phyloP scores from a whole-genome alignment of 2,329 filamentous ascomycete genomes.

The Fusarium heterosporum region DNA sequence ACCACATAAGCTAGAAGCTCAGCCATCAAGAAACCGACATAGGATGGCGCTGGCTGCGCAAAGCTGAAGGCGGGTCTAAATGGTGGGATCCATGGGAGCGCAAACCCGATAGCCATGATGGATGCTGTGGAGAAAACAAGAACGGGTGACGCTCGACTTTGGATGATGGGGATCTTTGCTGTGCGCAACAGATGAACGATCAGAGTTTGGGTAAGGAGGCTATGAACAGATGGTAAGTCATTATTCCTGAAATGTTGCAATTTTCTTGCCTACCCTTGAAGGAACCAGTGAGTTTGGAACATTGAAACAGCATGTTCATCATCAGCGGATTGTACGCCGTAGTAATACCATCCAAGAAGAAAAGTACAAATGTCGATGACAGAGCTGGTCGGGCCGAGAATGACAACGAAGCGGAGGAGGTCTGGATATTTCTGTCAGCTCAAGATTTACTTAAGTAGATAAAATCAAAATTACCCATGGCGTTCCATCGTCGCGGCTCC shows the following conservation, averaged over 20 bases:
- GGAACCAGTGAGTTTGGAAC: constrained; percentile 1
- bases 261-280: neutral
- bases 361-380: constrained; percentile 11
- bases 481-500: neutral
- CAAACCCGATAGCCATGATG: neutral
- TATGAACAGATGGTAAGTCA: neutral
- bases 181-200: neutral
- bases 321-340: neutral
- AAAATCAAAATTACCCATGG: neutral
- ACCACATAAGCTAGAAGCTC: neutral
- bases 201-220: constrained; percentile 4
- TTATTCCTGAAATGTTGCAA: rapidly evolving
- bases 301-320: neutral
- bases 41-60: neutral
- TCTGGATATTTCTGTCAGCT: neutral
- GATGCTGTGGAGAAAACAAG: neutral
- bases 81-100: neutral
- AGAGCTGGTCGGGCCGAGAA: neutral
- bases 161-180: rapidly evolving
- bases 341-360: neutral
- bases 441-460: rapidly evolving
- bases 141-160: neutral
- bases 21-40: neutral
- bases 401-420: neutral
- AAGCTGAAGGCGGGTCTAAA: neutral